These are phyloP conservation scores for Fusarium sp. DNA, from an alignment of 2,329 filamentous ascomycete species.

Conservation along the genomic window DNA sequence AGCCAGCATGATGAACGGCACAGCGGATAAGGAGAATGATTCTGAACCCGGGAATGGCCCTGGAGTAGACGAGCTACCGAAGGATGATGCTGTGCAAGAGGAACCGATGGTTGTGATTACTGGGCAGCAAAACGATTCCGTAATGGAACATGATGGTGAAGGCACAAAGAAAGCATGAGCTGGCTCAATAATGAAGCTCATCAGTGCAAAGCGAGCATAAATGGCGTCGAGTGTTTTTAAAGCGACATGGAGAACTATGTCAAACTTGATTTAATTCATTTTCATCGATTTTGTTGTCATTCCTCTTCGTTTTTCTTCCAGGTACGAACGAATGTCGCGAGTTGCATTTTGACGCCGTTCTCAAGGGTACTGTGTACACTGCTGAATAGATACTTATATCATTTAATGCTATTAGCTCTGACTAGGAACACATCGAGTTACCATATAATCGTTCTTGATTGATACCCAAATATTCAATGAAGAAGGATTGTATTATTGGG, in stretches of 20 bases:
- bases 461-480: background rate
- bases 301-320: no score
- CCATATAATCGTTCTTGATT: no score
- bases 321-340: background rate
- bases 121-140: constrained; percentile 6
- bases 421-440: no score
- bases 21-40: background rate
- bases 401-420: no score
- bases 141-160: constrained; percentile 32
- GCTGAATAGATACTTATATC: no score
- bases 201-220: background rate
- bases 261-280: background rate
- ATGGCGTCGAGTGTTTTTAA: background rate
- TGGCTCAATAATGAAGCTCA: background rate
- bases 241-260: background rate
- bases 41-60: background rate
- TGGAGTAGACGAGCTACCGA: constrained; percentile 7
- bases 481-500: background rate
- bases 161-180: constrained; percentile 15
- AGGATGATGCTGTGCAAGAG: background rate
- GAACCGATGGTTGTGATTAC: background rate
- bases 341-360: background rate
- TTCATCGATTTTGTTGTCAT: background rate
- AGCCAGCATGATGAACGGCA: constrained; percentile 9
- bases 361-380: background rate